phyloP scores from a whole-genome alignment of 805 yeast species.

The Metschnikowia gelsemii region DNA sequence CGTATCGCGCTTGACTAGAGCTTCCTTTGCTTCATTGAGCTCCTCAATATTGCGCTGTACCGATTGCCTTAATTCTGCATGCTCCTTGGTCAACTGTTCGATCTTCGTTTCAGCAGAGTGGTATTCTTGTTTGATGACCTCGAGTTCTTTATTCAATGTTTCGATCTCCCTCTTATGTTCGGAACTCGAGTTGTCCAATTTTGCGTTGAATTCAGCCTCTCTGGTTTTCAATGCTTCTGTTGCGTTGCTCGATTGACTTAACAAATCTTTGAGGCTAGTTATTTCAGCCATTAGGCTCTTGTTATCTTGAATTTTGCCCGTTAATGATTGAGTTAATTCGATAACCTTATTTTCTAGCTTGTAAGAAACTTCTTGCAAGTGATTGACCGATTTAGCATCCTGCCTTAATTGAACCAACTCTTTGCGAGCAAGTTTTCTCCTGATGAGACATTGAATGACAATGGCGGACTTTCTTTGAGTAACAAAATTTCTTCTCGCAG shows the following conservation, averaged over 20 bases:
- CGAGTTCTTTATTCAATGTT: constrained; percentile 54
- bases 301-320: constrained; percentile 79
- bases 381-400: constrained; percentile 92
- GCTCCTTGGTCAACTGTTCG: constrained; percentile 58
- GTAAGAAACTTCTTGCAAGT: constrained; percentile 87
- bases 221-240: constrained; percentile 55
- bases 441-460: constrained; percentile 70
- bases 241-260: constrained; percentile 54
- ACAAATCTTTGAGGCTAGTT: constrained; percentile 40
- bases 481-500: constrained; percentile 54
- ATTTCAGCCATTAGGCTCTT: constrained; percentile 66
- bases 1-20: constrained; percentile 56
- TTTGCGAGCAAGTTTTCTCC: constrained; percentile 71
- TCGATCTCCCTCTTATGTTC: constrained; percentile 51
- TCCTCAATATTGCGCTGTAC: constrained; percentile 61
- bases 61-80: constrained; percentile 61
- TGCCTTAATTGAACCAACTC: constrained; percentile 63
- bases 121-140: constrained; percentile 53
- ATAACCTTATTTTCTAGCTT: constrained; percentile 96
- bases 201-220: constrained; percentile 52
- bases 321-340: constrained; percentile 82
- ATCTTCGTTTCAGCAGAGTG: constrained; percentile 58
- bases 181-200: constrained; percentile 43
- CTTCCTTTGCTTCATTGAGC: constrained; percentile 58
- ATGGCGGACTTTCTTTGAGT: constrained; percentile 55